Conservation (phyloP, 1,284 basidiomycete species). For the Ganoderma sinense region DNA sequence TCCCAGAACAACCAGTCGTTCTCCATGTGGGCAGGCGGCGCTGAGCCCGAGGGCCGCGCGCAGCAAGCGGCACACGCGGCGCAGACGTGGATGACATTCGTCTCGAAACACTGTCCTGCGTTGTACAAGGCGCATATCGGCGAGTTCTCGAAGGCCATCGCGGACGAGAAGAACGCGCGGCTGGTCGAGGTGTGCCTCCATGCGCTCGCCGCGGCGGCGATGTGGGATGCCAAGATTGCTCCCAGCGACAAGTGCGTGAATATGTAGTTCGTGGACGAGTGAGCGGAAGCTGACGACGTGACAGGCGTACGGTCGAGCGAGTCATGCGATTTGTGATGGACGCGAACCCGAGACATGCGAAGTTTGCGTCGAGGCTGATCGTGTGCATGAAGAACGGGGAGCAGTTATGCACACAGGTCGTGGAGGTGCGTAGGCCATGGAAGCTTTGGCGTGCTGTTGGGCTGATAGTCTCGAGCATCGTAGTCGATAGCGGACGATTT, state of each 20-base stretch:
- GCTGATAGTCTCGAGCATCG: neutral
- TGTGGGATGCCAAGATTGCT: slow-evolving; percentile 62
- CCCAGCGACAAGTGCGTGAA: slow-evolving; percentile 72
- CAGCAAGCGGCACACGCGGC: slow-evolving; percentile 54
- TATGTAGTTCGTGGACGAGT: neutral
- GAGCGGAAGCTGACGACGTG: neutral
- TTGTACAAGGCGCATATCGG: slow-evolving; percentile 79
- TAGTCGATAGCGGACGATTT: slow-evolving; percentile 69
- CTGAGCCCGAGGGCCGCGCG: slow-evolving; percentile 40
- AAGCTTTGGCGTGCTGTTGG: neutral
- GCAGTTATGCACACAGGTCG: slow-evolving; percentile 58
- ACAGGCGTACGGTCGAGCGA: slow-evolving; percentile 73
- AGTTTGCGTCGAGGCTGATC: slow-evolving; percentile 87
- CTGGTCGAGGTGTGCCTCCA: slow-evolving; percentile 79
- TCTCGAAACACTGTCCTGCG: slow-evolving; percentile 83
- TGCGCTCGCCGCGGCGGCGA: slow-evolving; percentile 75
- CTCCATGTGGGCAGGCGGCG: slow-evolving; percentile 24
- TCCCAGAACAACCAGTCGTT: slow-evolving; percentile 24
- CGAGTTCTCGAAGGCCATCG: slow-evolving; percentile 77
- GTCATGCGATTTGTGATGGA: slow-evolving; percentile 68
- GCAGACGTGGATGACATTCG: slow-evolving; percentile 57
- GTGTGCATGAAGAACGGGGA: slow-evolving; percentile 65
- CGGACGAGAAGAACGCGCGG: slow-evolving; percentile 65
- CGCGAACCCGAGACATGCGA: slow-evolving; percentile 76
- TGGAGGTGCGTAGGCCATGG: slow-evolving; percentile 62